phyloP scores from a whole-genome alignment of 2,329 filamentous ascomycete species.

The Colletotrichum chrysophilum region DNA sequence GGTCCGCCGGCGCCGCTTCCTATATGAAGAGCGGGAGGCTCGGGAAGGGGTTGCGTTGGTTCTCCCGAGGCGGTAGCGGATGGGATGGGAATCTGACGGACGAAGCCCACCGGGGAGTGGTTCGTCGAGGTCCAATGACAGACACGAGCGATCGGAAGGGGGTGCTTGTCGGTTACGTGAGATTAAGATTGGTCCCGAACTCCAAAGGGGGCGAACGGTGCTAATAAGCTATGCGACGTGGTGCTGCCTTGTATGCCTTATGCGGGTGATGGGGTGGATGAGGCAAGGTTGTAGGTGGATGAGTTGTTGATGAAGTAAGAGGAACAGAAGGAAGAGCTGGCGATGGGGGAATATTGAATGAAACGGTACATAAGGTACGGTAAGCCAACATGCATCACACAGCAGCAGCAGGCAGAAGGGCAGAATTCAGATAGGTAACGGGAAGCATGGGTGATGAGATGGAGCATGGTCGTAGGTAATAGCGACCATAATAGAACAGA shows the following conservation, averaged over 20 bases:
- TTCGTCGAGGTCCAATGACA: not conserved
- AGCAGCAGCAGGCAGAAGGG: not conserved
- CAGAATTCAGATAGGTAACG: not conserved
- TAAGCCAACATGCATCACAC: not conserved
- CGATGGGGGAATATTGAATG: not conserved
- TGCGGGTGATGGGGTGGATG: not conserved
- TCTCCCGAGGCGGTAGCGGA: not conserved
- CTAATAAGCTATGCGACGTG: not conserved
- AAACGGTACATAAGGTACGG: not conserved
- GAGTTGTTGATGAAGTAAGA: not conserved
- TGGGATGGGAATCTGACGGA: conserved; percentile 9
- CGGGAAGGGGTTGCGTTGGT: not conserved
- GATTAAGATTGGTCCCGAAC: conserved; percentile 1
- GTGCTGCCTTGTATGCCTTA: not conserved
- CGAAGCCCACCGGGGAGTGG: not conserved
- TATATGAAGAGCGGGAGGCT: conserved; percentile 18
- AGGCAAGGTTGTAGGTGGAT: not conserved
- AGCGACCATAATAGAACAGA: not conserved
- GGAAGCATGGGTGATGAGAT: conserved; percentile 3
- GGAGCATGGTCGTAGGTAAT: not conserved
- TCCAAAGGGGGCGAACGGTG: not conserved
- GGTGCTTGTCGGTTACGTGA: conserved; percentile 6
- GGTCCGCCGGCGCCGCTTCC: conserved; percentile 1
- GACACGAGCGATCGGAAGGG: not conserved
- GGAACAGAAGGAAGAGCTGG: not conserved